phyloP scores from a whole-genome alignment of 2,329 filamentous ascomycete species.

The Aspergillus sp. region DNA sequence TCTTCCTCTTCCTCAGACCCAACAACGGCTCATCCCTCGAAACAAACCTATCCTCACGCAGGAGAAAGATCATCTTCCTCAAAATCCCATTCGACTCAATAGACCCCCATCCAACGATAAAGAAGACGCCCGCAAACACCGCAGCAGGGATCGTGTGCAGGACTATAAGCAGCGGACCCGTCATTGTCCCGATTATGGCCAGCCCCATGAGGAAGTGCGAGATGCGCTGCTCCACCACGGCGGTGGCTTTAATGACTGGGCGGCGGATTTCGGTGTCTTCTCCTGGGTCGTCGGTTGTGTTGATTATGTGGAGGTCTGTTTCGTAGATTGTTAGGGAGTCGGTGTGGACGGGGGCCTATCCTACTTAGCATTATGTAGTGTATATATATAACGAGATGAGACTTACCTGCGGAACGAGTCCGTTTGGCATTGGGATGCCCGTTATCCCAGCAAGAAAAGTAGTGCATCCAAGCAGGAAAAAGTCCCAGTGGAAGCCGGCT shows the following conservation, averaged over 20 bases:
- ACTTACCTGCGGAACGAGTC: constrained; percentile 73
- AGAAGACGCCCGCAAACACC: constrained; percentile 74
- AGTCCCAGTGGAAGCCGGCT: constrained; percentile 79
- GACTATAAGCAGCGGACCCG: constrained; percentile 67
- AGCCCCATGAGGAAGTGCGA: constrained; percentile 76
- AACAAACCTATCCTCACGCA: constrained; percentile 61
- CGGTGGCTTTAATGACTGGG: constrained; percentile 37
- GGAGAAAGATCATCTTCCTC: constrained; percentile 66
- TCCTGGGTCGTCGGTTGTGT: constrained; percentile 48
- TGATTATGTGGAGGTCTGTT: constrained; percentile 68
- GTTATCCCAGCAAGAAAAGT: constrained; percentile 71
- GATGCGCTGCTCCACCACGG: constrained; percentile 65
- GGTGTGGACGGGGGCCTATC: constrained; percentile 58
- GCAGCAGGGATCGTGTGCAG: constrained; percentile 74
- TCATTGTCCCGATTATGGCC: constrained; percentile 74
- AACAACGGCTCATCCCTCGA: constrained; percentile 49
- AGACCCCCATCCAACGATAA: constrained; percentile 76
- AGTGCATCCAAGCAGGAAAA: constrained; percentile 74
- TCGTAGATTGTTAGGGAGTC: constrained; percentile 69
- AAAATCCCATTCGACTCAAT: constrained; percentile 73
- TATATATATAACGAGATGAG: constrained; percentile 41
- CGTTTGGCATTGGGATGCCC: constrained; percentile 75
- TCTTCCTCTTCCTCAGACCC: constrained; percentile 45
- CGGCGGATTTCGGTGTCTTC: constrained; percentile 60
- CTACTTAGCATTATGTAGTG: background rate